Base-by-base conservation (phyloP, 2,329 filamentous ascomycete species). In the Teratosphaeria gauchensis region DNA sequence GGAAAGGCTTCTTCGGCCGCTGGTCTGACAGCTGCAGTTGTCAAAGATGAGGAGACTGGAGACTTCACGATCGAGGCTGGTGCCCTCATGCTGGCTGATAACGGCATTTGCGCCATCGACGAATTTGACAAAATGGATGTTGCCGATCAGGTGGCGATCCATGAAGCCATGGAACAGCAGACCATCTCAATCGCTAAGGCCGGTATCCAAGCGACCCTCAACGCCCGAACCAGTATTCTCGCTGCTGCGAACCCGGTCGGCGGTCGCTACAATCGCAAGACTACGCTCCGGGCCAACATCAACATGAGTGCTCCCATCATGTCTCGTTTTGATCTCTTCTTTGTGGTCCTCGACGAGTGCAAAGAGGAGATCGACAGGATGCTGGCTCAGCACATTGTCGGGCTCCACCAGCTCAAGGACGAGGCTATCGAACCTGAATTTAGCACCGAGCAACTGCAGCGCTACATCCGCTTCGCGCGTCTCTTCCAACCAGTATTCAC, bases 41-140 rank as follows among this genome's bases (percentile, higher is more conserved):
- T 97, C 62, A 99, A 97, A 73, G 94, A 99, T 69, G 92, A 97
- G 71, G 94, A 99, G 76, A 99, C 94, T 21, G 94, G 94, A 64
- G 94, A 99, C 71, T 96, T 96, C 73, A 99, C 94, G 14, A 99
- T 99, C 66, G 94, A 99, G 77, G 94, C 94, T 6, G 94, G 94
- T 77, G 94, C 94, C 12, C 84, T 99, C 59, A 97, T 99, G 94
- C 80, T 99, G 61, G 94, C 94, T 24, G 84, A 97, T 69, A 96
- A 96, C 65, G 94, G 94, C 57, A 95, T 97, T 68, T 99, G 94
- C 74, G 92, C 91, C 60, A 99, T 99, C 72, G 94, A 99, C 71
- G 94, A 99, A 73, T 99, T 99, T 68, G 94, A 99, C 83, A 99
- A 99, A 79, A 99, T 99, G 94, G 94, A 99, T 69, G 89, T 99